Conservation (phyloP, 2,329 filamentous ascomycete genomes). For the Monilinia vaccinii-corymbosi region DNA sequence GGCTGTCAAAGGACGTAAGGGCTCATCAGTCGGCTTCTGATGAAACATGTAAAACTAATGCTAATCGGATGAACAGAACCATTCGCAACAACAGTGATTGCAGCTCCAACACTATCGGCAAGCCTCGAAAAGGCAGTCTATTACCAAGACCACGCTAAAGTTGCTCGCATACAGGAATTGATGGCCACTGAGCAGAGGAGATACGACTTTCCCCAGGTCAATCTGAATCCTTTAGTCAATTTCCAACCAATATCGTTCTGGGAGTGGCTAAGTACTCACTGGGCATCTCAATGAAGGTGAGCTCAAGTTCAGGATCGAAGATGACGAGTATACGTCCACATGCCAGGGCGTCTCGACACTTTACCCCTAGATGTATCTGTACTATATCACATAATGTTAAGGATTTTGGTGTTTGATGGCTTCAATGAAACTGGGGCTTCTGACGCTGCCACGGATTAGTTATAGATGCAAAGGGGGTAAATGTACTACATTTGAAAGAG, state of each 20-base stretch:
- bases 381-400: background rate
- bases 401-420: background rate
- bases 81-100: slow-evolving; percentile 19
- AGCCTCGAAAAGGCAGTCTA: slow-evolving; percentile 16
- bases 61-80: slow-evolving; percentile 10
- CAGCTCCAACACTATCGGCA: slow-evolving; percentile 16
- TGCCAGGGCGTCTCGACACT: background rate
- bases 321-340: background rate
- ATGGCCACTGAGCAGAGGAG: slow-evolving; percentile 59
- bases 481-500: background rate
- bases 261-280: slow-evolving; percentile 44
- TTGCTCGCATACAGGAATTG: slow-evolving; percentile 49
- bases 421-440: background rate
- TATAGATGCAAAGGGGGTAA: background rate
- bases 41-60: background rate
- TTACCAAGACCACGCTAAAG: slow-evolving; percentile 38
- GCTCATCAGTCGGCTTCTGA: background rate
- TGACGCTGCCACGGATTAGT: too few relatives aligned
- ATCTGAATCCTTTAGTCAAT: slow-evolving; percentile 46
- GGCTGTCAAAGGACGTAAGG: slow-evolving; percentile 41
- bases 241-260: slow-evolving; percentile 43
- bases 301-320: too few relatives aligned
- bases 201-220: slow-evolving; percentile 54
- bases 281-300: slow-evolving; percentile 26
- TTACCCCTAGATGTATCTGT: background rate